These are phyloP conservation scores for Trichoderma hamatum DNA, from an alignment of 2,329 filamentous ascomycete species.

Conservation along the genomic window DNA sequence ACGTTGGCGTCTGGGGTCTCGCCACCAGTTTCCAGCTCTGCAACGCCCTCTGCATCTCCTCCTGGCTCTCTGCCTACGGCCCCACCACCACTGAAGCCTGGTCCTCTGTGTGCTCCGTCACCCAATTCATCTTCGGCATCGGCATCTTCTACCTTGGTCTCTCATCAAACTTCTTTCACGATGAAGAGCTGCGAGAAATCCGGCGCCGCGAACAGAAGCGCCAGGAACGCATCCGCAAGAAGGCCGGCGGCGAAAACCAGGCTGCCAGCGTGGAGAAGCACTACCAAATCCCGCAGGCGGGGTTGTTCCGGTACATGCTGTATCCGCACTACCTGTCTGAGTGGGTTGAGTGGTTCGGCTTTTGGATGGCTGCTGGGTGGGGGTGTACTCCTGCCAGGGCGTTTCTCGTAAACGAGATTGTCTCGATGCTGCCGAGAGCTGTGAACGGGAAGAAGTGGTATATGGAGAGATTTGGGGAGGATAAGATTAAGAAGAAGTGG, in stretches of 20 bases:
- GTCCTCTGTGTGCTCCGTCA: conserved; percentile 43
- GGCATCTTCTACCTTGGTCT: conserved; percentile 77
- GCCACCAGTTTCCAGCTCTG: conserved; percentile 75
- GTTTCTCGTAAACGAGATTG: conserved; percentile 84
- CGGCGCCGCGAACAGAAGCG: conserved; percentile 67
- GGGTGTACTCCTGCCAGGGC: conserved; percentile 73
- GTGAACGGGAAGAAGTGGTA: conserved; percentile 86
- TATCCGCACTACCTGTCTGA: conserved; percentile 96
- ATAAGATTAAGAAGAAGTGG: conserved; percentile 74
- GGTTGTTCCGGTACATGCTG: conserved; percentile 79
- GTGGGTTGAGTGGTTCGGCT: conserved; percentile 95
- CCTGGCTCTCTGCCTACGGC: conserved; percentile 82
- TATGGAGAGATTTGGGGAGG: conserved; percentile 79
- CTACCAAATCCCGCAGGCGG: conserved; percentile 83
- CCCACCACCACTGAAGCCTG: conserved; percentile 61
- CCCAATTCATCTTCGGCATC: conserved; percentile 65
- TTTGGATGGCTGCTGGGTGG: conserved; percentile 73
- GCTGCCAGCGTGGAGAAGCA: conserved; percentile 63
- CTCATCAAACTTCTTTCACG: conserved; percentile 81
- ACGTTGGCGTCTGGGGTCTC: conserved; percentile 65
- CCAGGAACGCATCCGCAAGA: conserved; percentile 47
- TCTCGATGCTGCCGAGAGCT: conserved; percentile 88
- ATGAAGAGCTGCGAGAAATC: conserved; percentile 87
- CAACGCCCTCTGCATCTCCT: conserved; percentile 77
- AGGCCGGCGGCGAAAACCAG: conserved; percentile 37